Evolutionary conservation across 2,329 filamentous ascomycete species (phyloP).

Genomic region (Cordyceps tenuipes): DNA sequence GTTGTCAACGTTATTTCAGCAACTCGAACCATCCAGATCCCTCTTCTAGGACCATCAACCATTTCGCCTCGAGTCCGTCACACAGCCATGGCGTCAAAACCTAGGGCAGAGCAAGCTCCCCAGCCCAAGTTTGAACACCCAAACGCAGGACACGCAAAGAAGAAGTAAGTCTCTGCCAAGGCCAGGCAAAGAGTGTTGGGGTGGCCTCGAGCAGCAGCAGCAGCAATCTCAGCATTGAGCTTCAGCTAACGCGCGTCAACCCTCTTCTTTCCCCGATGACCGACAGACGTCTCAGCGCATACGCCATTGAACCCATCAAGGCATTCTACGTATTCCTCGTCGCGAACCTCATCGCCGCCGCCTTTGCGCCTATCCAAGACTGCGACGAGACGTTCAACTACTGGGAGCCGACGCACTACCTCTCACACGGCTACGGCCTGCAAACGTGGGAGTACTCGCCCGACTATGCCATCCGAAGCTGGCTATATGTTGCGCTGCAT

Average conservation of each 20-base stretch:
- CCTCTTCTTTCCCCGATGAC: neutral
- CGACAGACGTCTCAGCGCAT: constrained; percentile 42
- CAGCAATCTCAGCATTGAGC: neutral
- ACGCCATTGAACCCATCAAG: constrained; percentile 60
- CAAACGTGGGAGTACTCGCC: constrained; percentile 99
- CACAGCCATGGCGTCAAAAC: constrained; percentile 31
- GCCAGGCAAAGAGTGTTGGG: neutral
- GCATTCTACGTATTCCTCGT: constrained; percentile 75
- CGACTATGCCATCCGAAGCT: constrained; percentile 88
- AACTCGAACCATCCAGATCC: constrained; percentile 11
- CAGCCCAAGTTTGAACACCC: constrained; percentile 39
- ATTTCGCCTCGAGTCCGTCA: constrained; percentile 13
- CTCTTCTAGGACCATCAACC: constrained; percentile 13
- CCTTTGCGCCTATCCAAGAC: constrained; percentile 87
- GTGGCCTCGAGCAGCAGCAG: neutral
- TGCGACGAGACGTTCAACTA: constrained; percentile 99
- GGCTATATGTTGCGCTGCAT: constrained; percentile 81
- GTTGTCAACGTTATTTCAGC: neutral
- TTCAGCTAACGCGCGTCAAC: constrained; percentile 1
- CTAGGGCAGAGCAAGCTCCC: constrained; percentile 15
- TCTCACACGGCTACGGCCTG: constrained; percentile 83
- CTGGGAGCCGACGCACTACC: constrained; percentile 94
- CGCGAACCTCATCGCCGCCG: constrained; percentile 66
- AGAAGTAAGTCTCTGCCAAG: constrained; percentile 31
- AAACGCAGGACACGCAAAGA: constrained; percentile 41